Percentiles rank a stretch among this genome's conserved stretches.
These are phyloP conservation scores for Hagleromyces aurorensis DNA, from an alignment of 805 yeast genomes.

Conservation along the genomic window DNA sequence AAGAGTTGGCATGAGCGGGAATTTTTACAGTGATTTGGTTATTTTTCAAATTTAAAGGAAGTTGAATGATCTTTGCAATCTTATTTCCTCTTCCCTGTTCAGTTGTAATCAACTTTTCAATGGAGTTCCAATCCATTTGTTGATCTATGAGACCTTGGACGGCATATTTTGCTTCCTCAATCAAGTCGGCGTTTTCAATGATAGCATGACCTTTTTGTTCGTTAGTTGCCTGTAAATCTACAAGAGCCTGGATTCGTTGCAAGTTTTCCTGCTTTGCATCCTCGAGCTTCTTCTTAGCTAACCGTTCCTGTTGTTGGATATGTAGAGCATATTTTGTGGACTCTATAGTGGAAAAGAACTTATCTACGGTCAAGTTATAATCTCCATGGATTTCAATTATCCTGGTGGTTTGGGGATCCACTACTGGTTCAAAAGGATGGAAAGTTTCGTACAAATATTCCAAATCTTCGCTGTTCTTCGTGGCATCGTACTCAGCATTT, in stretches of 20 bases:
- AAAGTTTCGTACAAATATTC: slow-evolving; percentile 55
- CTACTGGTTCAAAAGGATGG: slow-evolving; percentile 56
- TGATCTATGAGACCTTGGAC: slow-evolving; percentile 64
- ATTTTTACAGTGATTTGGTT: slow-evolving; percentile 52
- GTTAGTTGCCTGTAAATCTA: slow-evolving; percentile 54
- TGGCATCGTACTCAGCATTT: slow-evolving; percentile 43
- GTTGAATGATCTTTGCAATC: slow-evolving; percentile 52
- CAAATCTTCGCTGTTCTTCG: slow-evolving; percentile 35
- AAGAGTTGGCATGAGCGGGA: slow-evolving; percentile 44
- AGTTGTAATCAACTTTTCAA: slow-evolving; percentile 61
- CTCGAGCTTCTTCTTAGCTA: slow-evolving; percentile 65
- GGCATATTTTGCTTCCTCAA: slow-evolving; percentile 62
- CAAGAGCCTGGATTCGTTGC: slow-evolving; percentile 58
- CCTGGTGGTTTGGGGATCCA: slow-evolving; percentile 29
- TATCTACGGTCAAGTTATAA: slow-evolving; percentile 76
- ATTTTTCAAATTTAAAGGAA: slow-evolving; percentile 63
- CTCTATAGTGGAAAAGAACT: slow-evolving; percentile 77
- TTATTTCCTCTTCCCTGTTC: slow-evolving; percentile 62
- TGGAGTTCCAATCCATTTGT: slow-evolving; percentile 91
- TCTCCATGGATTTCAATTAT: slow-evolving; percentile 43
- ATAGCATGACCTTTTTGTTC: slow-evolving; percentile 66
- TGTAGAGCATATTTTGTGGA: slow-evolving; percentile 68
- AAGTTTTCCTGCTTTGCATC: slow-evolving; percentile 68
- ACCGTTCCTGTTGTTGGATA: slow-evolving; percentile 67
- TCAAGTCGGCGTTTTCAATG: slow-evolving; percentile 57